Base-by-base conservation (phyloP, 2,329 filamentous ascomycete species). In the Volutella citrinella region DNA sequence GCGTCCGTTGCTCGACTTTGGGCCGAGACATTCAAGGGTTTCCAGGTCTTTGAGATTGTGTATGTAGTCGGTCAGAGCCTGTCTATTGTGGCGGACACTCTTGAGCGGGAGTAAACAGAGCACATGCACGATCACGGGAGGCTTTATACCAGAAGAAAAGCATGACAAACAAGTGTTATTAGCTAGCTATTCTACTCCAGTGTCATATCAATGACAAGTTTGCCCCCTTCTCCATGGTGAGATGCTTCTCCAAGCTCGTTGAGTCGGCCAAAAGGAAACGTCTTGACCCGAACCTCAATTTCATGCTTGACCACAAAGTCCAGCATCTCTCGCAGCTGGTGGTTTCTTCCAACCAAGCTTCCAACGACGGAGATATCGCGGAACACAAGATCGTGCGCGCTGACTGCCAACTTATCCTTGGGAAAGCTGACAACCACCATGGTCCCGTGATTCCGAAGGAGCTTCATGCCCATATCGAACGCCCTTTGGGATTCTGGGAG, bases 1-100 rank as follows among this genome's bases (percentile, higher is more conserved):
- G 30, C 36, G 6, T 28, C 19, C 14, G 32, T 33, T 18, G 30
- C 28, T 10, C 29, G 36, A 7, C 31, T 44, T 19, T 44, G 41
- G 41, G 41, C 41, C 3, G 39, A 42, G 18, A 44, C 41, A 3
- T 44, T 42, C 6, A 42, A 43, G 17, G 41, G 41, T 3, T 38
- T 38, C 12, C 41, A 44, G 10, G 39, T 44, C 4, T 44, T 43
- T 26, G 41, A 44, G 19, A 43, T 44, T 14, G 42, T 44, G 1
- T 24, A 44, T 22, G 32, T 44, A 10, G 30, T 44, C 5, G 42
- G 42, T 4, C 26, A 30, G 7, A 30, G 19, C 10, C n/a, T 35
- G 15, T 24, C 19, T 6, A 30, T 35, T 9, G 19, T 24, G 12
- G 33, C 33, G 20, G 33, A 35, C 25, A 17, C 23, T 4, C 25